These are phyloP conservation scores for Dissophora globulifera DNA, from an alignment of 192 early-diverging fungal genomes.

Conservation along the genomic window DNA sequence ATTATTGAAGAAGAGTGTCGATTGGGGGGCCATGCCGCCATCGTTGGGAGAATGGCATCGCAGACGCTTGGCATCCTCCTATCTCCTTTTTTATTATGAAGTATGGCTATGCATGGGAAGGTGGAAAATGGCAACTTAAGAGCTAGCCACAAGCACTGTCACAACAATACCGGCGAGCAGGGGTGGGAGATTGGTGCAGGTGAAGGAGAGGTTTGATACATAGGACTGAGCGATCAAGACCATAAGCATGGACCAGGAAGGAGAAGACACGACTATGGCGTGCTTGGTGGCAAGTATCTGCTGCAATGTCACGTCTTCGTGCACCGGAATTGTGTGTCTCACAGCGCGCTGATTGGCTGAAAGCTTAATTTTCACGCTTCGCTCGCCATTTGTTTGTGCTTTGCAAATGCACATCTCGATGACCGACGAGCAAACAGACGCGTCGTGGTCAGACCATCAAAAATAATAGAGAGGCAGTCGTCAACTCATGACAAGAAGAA, in stretches of 20 bases:
- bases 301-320: slow-evolving; percentile 31
- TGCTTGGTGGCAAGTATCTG: background rate
- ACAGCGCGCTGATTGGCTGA: slow-evolving; percentile 13
- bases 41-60: too few relatives aligned
- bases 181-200: too few relatives aligned
- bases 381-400: background rate
- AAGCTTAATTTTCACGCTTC: background rate
- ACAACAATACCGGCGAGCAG: too few relatives aligned
- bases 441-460: background rate
- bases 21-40: too few relatives aligned
- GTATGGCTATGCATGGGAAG: background rate
- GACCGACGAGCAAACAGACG: too few relatives aligned
- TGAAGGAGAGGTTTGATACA: background rate
- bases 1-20: background rate
- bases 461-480: too few relatives aligned
- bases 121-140: background rate
- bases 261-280: slow-evolving; percentile 2
- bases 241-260: too few relatives aligned
- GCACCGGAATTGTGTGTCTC: slow-evolving; percentile 21
- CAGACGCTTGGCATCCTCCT: too few relatives aligned
- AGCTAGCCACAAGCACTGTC: too few relatives aligned
- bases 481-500: too few relatives aligned
- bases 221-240: background rate
- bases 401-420: background rate
- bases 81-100: too few relatives aligned